Conservation (phyloP, 805 yeast genomes). For the Teunomyces kruisii region DNA sequence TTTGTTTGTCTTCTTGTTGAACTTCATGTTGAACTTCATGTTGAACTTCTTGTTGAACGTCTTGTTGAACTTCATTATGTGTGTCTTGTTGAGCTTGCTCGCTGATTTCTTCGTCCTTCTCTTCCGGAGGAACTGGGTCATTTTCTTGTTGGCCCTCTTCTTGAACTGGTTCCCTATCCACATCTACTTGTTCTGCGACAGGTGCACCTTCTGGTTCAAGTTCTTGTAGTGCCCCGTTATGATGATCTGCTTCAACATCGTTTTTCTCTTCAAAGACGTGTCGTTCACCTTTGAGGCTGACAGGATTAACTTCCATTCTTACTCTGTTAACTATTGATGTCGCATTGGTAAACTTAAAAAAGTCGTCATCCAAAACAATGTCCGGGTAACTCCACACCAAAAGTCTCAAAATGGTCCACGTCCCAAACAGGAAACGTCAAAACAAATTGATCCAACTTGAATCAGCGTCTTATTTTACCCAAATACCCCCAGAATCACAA, state of each 20-base stretch:
- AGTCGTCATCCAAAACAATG: background rate
- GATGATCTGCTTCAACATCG: background rate
- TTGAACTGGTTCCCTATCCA: background rate
- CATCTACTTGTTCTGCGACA: background rate
- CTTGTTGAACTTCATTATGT: no score
- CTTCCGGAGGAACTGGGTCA: background rate
- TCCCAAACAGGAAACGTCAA: conserved; percentile 5
- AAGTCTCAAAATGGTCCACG: background rate
- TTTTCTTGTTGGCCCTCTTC: conserved; percentile 2
- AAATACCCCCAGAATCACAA: background rate
- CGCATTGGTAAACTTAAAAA: background rate
- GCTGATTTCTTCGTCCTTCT: background rate
- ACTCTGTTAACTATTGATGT: no score
- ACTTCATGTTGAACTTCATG: no score
- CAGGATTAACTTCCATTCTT: conserved; percentile 6
- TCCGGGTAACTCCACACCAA: background rate
- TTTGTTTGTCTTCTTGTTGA: background rate
- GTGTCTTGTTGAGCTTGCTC: background rate
- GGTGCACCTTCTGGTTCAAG: background rate
- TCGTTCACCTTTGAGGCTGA: background rate
- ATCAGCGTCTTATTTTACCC: background rate
- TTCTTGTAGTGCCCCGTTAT: background rate
- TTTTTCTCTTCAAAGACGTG: background rate
- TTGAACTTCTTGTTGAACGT: background rate
- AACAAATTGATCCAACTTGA: background rate